These are phyloP conservation scores for Mucor mucedo DNA, from an alignment of 371 early-diverging fungal species.

Conservation along the genomic window DNA sequence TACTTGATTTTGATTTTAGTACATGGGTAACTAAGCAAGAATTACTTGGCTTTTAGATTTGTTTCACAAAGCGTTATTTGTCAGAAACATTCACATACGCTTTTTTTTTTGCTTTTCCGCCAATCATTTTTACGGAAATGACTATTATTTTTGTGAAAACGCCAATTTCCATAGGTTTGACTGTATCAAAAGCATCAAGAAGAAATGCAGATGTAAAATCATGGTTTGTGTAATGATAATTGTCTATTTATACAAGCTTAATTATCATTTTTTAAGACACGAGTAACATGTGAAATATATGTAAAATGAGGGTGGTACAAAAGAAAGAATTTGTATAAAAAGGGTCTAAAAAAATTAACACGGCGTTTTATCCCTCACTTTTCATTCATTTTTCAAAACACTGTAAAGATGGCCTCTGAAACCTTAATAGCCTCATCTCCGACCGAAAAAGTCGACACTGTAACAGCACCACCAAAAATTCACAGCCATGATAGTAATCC, in stretches of 20 bases:
- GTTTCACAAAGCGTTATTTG: too few species aligned
- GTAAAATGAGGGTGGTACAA: conserved; percentile 4
- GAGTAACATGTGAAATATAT: conserved; percentile 10
- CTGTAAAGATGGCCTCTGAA: conserved; percentile 6
- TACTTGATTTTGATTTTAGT: too few species aligned
- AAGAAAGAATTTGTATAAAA: background rate
- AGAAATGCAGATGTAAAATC: background rate
- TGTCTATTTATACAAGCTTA: conserved; percentile 1
- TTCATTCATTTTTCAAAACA: background rate
- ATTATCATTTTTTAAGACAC: conserved; percentile 1
- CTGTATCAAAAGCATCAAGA: too few species aligned
- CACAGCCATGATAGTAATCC: background rate
- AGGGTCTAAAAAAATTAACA: background rate
- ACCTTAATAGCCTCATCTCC: conserved; percentile 11
- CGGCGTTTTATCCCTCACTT: background rate
- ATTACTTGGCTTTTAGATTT: too few species aligned
- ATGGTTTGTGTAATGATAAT: conserved; percentile 3
- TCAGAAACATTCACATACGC: too few species aligned
- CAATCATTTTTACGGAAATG: too few species aligned
- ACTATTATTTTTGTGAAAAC: too few species aligned
- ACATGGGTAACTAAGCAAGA: too few species aligned
- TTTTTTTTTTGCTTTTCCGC: too few species aligned
- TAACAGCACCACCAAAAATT: background rate
- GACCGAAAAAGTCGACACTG: background rate
- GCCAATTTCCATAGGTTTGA: too few species aligned